Evolutionary conservation across 2,329 filamentous ascomycete genomes (phyloP).

Genomic region (Aotearoamyces nothofagi): DNA sequence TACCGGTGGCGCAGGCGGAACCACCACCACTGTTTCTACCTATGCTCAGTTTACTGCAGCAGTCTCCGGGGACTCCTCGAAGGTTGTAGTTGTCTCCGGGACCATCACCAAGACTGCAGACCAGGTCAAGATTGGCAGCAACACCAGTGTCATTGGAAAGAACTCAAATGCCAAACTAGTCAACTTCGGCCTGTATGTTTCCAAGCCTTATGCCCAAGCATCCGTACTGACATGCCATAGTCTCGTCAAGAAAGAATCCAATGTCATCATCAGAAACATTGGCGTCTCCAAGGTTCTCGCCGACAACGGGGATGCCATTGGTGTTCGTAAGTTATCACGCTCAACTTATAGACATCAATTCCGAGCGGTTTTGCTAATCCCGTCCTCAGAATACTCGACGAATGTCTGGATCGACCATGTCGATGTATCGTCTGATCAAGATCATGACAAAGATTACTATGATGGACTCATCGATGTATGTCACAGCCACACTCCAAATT

Average conservation of each 20-base stretch:
- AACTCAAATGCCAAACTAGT: conserved; percentile 15
- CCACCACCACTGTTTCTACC: conserved; percentile 36
- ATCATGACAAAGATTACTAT: conserved; percentile 53
- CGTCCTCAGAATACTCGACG: conserved; percentile 32
- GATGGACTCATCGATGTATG: conserved; percentile 51
- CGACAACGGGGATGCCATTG: conserved; percentile 41
- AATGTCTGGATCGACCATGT: conserved; percentile 56
- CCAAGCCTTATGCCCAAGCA: not conserved
- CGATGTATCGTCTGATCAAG: conserved; percentile 43
- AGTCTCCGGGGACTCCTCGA: conserved; percentile 27
- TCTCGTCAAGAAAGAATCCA: conserved; percentile 33
- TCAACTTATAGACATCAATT: not conserved
- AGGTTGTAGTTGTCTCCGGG: conserved; percentile 30
- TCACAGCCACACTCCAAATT: no score
- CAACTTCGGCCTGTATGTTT: conserved; percentile 16
- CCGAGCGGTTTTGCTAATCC: conserved; percentile 12
- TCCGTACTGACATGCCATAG: conserved; percentile 31
- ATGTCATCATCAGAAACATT: conserved; percentile 49
- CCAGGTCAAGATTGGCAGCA: conserved; percentile 29
- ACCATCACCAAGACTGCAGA: conserved; percentile 24
- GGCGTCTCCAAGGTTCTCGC: conserved; percentile 41
- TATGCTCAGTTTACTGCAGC: conserved; percentile 33
- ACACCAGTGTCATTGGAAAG: conserved; percentile 34
- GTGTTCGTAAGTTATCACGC: conserved; percentile 26
- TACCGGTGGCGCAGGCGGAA: conserved; percentile 37